Base-by-base conservation (phyloP, 805 yeast species). In the Candida patagonica region DNA sequence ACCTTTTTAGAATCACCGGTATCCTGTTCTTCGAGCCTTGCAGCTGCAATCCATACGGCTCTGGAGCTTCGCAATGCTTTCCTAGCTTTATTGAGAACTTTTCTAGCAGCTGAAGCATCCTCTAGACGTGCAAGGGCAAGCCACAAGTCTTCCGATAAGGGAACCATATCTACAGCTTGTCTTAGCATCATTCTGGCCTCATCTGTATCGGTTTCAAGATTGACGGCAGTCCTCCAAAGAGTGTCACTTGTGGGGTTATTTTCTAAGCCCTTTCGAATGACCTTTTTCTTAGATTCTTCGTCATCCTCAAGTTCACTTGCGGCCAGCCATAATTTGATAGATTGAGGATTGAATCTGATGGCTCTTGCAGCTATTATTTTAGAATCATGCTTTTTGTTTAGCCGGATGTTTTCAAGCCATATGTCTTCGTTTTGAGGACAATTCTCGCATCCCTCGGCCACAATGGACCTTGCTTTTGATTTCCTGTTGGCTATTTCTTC, bases 341-440 rank as follows among this genome's bases (percentile, higher is more conserved):
- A 76, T 25, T 59, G 61, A 0, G 76, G 70, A 44, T 78, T 73
- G 48, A 61, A 67, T 40, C 65, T 62, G 2, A 88, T 68, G 0
- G 83, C 95, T 35, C 79, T 76, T 0, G 80, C 71, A 2, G 78
- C 77, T 9, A 87, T 66, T 1, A 66, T 60, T 52, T 74, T 78
- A 37, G 83, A 71, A 12, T 68, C 54, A 35, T 73, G 70, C 7
- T 57, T 52, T 3, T 59, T 59, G 52, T 85, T 76, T 9, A 88
- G 60, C 35, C 84, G 67, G 5, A 89, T 64, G 52, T 72, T 79
- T 46, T 84, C 95, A 6, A 88, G 57, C 98, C 98, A 89, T 0
- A 87, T 65, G 9, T 74, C 80, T 43, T 78, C 94, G 48, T 67
- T 73, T 29, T 62, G 63, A 0, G 87, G 84, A 47, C 88, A 76